These are phyloP conservation scores for Aspergillus novoparasiticus DNA, from an alignment of 2,329 filamentous ascomycete species.

Conservation along the genomic window DNA sequence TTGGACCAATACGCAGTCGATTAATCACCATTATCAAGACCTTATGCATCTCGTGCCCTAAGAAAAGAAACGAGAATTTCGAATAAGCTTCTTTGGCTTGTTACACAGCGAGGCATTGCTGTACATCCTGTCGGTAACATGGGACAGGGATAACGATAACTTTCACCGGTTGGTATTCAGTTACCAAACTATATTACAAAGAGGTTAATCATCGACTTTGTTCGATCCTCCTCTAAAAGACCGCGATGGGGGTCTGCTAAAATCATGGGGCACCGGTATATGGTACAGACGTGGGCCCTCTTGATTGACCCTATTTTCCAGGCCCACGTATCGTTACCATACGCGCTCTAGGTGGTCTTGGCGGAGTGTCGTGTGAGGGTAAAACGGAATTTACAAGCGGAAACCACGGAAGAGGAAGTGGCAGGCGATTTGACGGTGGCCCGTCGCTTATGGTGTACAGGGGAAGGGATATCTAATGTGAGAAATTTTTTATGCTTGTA, in stretches of 20 bases:
- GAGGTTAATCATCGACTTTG: background rate
- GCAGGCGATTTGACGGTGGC: background rate
- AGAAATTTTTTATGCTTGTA: too few relatives aligned
- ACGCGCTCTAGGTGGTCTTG: slow-evolving; percentile 9
- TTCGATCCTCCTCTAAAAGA: background rate
- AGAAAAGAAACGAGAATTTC: too few relatives aligned
- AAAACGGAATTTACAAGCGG: background rate
- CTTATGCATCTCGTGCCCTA: background rate
- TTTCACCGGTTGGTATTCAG: background rate
- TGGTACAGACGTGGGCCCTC: background rate
- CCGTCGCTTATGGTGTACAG: background rate
- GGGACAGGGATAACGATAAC: background rate
- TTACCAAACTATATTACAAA: slow-evolving; percentile 1
- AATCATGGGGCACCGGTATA: background rate
- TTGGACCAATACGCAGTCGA: background rate
- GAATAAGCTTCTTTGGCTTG: slow-evolving; percentile 1
- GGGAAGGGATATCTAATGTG: background rate
- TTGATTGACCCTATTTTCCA: background rate
- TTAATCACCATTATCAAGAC: background rate
- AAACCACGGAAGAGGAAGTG: background rate
- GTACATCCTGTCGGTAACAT: background rate
- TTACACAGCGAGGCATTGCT: background rate
- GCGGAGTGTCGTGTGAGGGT: slow-evolving; percentile 16
- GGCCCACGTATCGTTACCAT: background rate
- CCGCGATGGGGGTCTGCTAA: background rate